phyloP scores from a whole-genome alignment of 1,139 yeast species.

The Yamadazyma jaroonii region DNA sequence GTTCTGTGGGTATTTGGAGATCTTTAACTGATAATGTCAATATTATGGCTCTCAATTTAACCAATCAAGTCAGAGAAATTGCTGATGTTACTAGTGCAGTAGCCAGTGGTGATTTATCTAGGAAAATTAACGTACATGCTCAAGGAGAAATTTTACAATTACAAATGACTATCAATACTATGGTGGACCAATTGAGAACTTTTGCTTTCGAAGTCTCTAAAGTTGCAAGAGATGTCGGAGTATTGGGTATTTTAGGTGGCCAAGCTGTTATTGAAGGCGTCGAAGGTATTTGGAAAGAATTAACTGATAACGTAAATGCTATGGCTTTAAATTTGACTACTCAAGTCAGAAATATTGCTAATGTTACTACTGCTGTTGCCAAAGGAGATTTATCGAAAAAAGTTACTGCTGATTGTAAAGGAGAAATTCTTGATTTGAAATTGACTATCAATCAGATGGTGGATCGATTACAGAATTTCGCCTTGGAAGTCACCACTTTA shows the following conservation, averaged over 20 bases:
- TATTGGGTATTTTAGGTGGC: conserved; percentile 83
- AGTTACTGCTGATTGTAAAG: conserved; percentile 87
- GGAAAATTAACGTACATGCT: conserved; percentile 79
- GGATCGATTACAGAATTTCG: conserved; percentile 83
- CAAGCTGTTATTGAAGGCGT: conserved; percentile 83
- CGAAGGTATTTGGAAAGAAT: conserved; percentile 87
- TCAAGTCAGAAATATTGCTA: conserved; percentile 86
- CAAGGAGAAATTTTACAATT: conserved; percentile 79
- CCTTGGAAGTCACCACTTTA: conserved; percentile 82
- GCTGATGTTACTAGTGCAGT: conserved; percentile 88
- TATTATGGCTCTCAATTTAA: conserved; percentile 82
- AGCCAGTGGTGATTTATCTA: conserved; percentile 73
- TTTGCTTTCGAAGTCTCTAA: conserved; percentile 87
- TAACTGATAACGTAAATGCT: conserved; percentile 86
- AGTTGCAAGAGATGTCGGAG: conserved; percentile 89
- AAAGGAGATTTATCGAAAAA: conserved; percentile 82
- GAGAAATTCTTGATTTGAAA: conserved; percentile 79
- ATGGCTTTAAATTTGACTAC: conserved; percentile 87
- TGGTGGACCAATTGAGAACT: conserved; percentile 86
- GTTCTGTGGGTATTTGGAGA: conserved; percentile 85
- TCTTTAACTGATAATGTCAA: conserved; percentile 81
- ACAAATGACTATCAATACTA: conserved; percentile 76
- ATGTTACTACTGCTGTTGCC: conserved; percentile 92
- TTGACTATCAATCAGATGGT: conserved; percentile 82
- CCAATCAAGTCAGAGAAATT: conserved; percentile 81